Base-by-base conservation (phyloP, 306 rosid species). In the Luffa acutangula region DNA sequence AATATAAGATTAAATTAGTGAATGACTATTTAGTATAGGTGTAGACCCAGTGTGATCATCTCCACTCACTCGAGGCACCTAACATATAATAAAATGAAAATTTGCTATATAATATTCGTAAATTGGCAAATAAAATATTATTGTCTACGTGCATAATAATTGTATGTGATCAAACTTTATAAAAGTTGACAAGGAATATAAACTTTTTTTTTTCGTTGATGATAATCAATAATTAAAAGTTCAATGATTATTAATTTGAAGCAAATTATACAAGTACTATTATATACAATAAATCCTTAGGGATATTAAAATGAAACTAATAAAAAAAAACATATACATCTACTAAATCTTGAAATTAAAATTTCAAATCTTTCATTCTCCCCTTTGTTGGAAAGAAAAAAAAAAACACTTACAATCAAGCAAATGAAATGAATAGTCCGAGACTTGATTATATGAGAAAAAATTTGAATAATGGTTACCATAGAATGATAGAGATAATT, bases 1-100 rank as follows among this genome's bases (percentile, higher is more conserved):
- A 11, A 11, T 6, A 45, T 70, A 46, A 71, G 18, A 71, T 71
- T 46, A 45, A 20, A 71, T 71, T 71, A 25, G 39, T 71, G 77
- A 46, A 71, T 46, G 57, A 46, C 46, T 71, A 69, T 13, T 45
- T 70, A 37, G 53, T 43, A 46, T 21, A 71, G 49, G 36, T 71
- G 77, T 45, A 71, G 77, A 71, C 20, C 42, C 77, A 70, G 1
- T 70, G 76, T 45, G 53, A 70, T 43, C 76, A 71, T 46, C 56
- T 46, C 77, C 77, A 71, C 77, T 46, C 77, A 71, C 77, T 71
- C 41, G 41, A 71, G 58, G 57, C 52, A 46, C 58, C 77, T 71
- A 71, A 25, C 57, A 71, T 39, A 66, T 66, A 39, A 7, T 15
- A n/a, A 20, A 43, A 69, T 69, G n/a, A 9, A 15, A 3, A 21